Base-by-base conservation (phyloP, 129 eudicot genomes). In the Ambrosia trifida region DNA sequence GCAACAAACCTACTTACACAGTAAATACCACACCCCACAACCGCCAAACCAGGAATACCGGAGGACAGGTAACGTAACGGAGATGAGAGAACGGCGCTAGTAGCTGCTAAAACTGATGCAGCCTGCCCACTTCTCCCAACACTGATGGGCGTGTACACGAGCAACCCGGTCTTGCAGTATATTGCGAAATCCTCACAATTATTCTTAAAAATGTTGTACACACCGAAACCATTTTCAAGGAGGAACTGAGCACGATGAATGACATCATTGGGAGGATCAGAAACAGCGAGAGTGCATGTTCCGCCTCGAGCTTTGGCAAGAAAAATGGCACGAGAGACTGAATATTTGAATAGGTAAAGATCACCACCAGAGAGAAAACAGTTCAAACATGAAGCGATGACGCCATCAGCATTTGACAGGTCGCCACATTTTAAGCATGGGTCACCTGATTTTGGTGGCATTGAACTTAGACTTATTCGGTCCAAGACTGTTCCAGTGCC, bases 401-500 rank as follows among this genome's bases (percentile, higher is more conserved):
- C 99, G 32, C 99, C 99, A 5, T 85, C 83, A 1, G 79, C 46
- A 4, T 63, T 69, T 63, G 96, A 84, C 40, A 82, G 94, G 64
- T 88, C 97, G 7, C 97, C 97, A 20, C 99, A 95, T 81, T 47
- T 82, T 14, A 83, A 84, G 81, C 99, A 95, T 11, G 97, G 94
- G 20, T 80, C 72, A 0, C 79, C 81, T 4, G 87, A 68, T 51
- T 74, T 66, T 36, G 89, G 14, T 19, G 87, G 85, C 10, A 91
- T 79, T 64, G 99, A 84, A 77, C 97, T 95, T 69, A 90, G 72
- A 58, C 86, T 68, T 44, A 85, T 12, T 14, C 76, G 78, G 77
- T 95, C 99, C n/a, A 95, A 75, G 7, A 88, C 73, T 3, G 99
- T 95, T 83, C 99, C 97, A 0, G 99, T 95, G 24, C 99, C 99